Base-by-base conservation (phyloP, 169 alveolate species). In the Plasmodium relictum region DNA sequence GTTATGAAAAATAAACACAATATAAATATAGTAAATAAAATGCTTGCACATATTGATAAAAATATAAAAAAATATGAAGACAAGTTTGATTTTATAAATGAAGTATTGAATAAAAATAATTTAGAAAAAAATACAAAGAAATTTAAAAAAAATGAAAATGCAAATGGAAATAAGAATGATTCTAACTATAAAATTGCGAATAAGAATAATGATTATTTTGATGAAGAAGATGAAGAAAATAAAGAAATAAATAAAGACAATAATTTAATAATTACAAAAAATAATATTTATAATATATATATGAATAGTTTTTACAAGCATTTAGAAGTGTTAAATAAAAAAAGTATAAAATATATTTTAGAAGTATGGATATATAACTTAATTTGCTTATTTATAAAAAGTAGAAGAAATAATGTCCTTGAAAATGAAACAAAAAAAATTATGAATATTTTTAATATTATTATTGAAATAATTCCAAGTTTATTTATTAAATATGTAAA, bases 361-460 rank as follows among this genome's bases (percentile, higher is more conserved):
- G 72, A 86, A 86, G 69, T 71, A 14, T 86, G 92, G 92, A 52
- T 86, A 6, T 54, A 86, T 42, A 72, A 59, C 45, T 71, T 86
- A 61, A 86, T 86, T 20, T 56, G 63, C 3, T 44, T 72, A 3
- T 86, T 86, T 63, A 65, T 71, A 16, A 86, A 41, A 44, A 69
- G 71, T 18, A 56, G 92, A 71, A 63, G 92, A 41, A 61, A 86
- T 42, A 86, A 74, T 26, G 9, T 66, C n/a, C 76, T 58, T 14
- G 80, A 86, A 61, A 72, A 71, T 8, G 92, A 86, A 22, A 86
- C 92, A 10, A 86, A 72, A 48, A 69, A 86, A 69, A 86, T 86
- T 70, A 86, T 86, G 66, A 59, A 66, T 37, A 72, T 86, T n/a
- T 72, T 86, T 26, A 86, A 61, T 16, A 69, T 66, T n/a, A 69